Base-by-base conservation (phyloP, 2,329 filamentous ascomycete genomes). In the Cryphonectria carpinicola region DNA sequence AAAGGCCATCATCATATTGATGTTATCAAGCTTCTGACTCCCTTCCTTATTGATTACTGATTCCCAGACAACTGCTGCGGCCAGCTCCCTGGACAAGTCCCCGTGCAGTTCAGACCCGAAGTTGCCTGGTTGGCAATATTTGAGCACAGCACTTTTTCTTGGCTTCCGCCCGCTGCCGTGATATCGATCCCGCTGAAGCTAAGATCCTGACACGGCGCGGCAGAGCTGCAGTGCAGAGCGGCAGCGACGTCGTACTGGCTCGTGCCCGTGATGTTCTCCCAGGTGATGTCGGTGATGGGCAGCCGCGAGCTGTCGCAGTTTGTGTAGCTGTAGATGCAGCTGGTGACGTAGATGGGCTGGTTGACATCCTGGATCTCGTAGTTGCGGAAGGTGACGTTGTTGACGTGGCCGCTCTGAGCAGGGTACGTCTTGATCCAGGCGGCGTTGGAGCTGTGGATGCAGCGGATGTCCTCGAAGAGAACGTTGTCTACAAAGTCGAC, bases 231-330 rank as follows among this genome's bases (percentile, higher is more conserved):
- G 75, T 85, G 83, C 61, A 86, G 83, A 5, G 81, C 83, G 8
- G 80, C 80, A 2, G 81, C 84, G 32, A 86, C 80, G 74, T 86
- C 85, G 73, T 85, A 86, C 43, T 82, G 77, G 70, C 80, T 82
- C 3, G 84, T 86, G 7, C 84, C 84, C 1, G 81, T 83, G 66
- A 86, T 81, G 73, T 86, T 87, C 70, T 83, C 80, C 83, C 83
- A 86, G 54, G 79, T 82, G 35, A 86, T 77, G 73, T 86, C 82
- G 52, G 78, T 78, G 70, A 86, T 85, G 66, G 81, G 77, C 56
- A 84, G 76, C 60, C 80, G 78, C 46, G 79, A 82, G 22, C 74
- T 76, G 73, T 84, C 82, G 76, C 82, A 84, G 69, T 77, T 79
- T 56, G 75, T 73, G 65, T 71, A 77, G 25, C 78, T 77, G 77